A percentile compares a stretch with the other conserved stretches of the same genome.
phyloP scores from a whole-genome alignment of 495 filamentous ascomycete genomes.

The Trichoderma parareesei region DNA sequence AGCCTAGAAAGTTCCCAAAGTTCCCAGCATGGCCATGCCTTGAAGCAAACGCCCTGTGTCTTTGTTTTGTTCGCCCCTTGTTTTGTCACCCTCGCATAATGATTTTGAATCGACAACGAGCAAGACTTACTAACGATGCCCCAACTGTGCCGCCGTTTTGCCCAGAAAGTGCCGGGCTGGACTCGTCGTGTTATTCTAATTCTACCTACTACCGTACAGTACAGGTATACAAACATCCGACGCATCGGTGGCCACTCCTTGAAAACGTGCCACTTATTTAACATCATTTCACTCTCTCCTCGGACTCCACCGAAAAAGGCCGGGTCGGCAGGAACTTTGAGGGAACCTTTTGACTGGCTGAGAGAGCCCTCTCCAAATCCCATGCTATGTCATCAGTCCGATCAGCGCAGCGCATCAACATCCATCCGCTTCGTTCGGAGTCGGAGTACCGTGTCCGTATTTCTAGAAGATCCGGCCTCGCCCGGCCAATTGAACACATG shows the following conservation, averaged over 20 bases:
- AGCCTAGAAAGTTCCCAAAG: conserved; percentile 7
- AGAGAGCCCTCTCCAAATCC: neutral
- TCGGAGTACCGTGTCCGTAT: too few species aligned
- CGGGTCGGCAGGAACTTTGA: neutral
- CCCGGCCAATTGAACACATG: too few species aligned
- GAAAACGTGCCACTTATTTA: neutral
- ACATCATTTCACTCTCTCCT: neutral
- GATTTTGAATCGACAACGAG: too few species aligned
- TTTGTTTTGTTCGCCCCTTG: too few species aligned
- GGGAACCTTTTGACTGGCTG: conserved; percentile 2
- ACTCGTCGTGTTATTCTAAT: too few species aligned
- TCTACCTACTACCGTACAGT: neutral
- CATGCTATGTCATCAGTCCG: too few species aligned
- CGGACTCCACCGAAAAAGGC: too few species aligned
- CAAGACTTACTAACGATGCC: too few species aligned
- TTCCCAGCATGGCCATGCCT: neutral
- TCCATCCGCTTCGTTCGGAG: too few species aligned
- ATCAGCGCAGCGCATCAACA: too few species aligned
- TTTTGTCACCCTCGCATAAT: neutral
- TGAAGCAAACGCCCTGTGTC: neutral
- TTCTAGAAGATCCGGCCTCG: too few species aligned
- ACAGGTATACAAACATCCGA: neutral
- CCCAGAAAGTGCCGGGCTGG: too few species aligned
- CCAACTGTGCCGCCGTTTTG: neutral
- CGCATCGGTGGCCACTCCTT: neutral